Conservation (phyloP, 2,329 filamentous ascomycete species). For the Daldinia eschscholtzii region DNA sequence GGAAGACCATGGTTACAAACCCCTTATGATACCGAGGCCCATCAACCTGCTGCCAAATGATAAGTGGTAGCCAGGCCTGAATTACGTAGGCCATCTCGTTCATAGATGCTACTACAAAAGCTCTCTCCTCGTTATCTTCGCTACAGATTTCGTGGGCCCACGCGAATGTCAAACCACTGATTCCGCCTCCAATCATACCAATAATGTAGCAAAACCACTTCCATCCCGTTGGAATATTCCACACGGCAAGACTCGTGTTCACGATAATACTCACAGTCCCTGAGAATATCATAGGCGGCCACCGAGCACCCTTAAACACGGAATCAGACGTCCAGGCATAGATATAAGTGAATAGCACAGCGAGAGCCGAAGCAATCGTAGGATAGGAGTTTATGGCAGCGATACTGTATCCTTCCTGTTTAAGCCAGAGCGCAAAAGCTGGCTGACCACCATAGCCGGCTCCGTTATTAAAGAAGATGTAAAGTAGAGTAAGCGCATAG, state of each 20-base stretch:
- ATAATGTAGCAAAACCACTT: conserved; percentile 75
- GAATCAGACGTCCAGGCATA: conserved; percentile 77
- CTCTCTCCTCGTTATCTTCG: conserved; percentile 72
- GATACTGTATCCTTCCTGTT: conserved; percentile 58
- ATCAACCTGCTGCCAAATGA: conserved; percentile 75
- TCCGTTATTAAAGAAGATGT: conserved; percentile 75
- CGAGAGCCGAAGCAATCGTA: conserved; percentile 68
- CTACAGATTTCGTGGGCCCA: conserved; percentile 65
- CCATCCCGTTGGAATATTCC: conserved; percentile 64
- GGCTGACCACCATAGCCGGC: conserved; percentile 62
- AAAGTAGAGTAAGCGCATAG: conserved; percentile 68
- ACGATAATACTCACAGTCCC: conserved; percentile 59
- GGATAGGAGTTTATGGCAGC: conserved; percentile 63
- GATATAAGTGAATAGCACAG: conserved; percentile 68
- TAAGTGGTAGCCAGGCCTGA: conserved; percentile 75
- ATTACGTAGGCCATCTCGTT: conserved; percentile 78
- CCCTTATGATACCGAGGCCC: conserved; percentile 72
- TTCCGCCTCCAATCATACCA: conserved; percentile 63
- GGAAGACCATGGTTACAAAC: conserved; percentile 66
- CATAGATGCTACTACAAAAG: conserved; percentile 74
- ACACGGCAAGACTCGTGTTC: conserved; percentile 57
- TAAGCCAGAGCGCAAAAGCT: conserved; percentile 66
- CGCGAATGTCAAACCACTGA: conserved; percentile 61
- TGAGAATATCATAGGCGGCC: conserved; percentile 73
- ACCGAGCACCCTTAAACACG: conserved; percentile 68